phyloP scores from a whole-genome alignment of 2,329 filamentous ascomycete genomes.

The Trichoderma gracile region DNA sequence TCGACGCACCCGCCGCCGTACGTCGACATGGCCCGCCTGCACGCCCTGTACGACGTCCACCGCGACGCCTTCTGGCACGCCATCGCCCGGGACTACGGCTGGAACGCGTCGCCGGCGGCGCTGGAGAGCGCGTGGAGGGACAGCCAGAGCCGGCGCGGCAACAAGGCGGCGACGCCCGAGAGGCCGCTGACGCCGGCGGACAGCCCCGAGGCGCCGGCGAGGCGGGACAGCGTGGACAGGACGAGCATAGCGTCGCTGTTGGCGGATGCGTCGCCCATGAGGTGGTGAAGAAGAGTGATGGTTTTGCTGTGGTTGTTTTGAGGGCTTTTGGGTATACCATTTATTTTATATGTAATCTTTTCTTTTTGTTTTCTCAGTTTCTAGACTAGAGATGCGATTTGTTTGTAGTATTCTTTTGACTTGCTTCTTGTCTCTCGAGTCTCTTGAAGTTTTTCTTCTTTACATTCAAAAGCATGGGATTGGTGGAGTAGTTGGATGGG shows the following conservation, averaged over 20 bases:
- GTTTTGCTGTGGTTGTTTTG: no score
- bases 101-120: conserved; percentile 59
- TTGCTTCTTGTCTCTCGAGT: no score
- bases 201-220: conserved; percentile 51
- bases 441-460: no score
- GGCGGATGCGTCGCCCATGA: conserved; percentile 2
- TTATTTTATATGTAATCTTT: no score
- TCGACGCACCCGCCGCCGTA: conserved; percentile 43
- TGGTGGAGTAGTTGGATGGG: no score
- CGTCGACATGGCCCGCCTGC: conserved; percentile 66
- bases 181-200: conserved; percentile 57
- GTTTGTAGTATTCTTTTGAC: no score
- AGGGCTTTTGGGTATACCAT: no score
- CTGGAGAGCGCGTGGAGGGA: conserved; percentile 71
- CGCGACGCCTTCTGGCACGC: conserved; percentile 71
- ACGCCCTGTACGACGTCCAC: conserved; percentile 69
- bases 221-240: conserved; percentile 45
- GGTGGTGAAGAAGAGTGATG: neutral
- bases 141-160: conserved; percentile 36
- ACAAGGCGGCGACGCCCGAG: conserved; percentile 37
- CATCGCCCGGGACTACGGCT: conserved; percentile 71
- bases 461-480: no score
- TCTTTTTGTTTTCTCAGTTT: no score
- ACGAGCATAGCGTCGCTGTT: conserved; percentile 61
- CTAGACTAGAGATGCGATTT: no score